Percentiles rank a stretch among this genome's conserved stretches.
Conservation (phyloP, 1,284 basidiomycete genomes). For the Sporisorium exsertum region DNA sequence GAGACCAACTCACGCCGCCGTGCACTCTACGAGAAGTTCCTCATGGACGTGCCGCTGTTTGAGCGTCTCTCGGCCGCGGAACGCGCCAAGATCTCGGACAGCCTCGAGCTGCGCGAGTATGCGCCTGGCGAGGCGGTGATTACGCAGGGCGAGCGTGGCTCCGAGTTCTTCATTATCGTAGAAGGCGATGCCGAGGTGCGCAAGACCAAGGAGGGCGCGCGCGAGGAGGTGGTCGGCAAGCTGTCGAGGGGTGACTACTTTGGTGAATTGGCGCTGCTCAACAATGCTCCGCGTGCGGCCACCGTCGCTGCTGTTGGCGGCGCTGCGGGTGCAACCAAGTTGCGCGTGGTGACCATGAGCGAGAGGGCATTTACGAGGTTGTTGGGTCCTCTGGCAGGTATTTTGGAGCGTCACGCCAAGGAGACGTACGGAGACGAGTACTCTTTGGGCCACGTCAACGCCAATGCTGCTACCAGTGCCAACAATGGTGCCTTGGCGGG, state of each 20-base stretch:
- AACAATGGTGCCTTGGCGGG: constrained; percentile 14
- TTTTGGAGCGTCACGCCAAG: constrained; percentile 84
- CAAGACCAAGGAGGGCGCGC: constrained; percentile 76
- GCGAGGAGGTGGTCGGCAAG: constrained; percentile 74
- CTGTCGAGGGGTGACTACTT: constrained; percentile 95
- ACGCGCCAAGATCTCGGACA: constrained; percentile 95
- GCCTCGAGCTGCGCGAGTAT: constrained; percentile 85
- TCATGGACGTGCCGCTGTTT: constrained; percentile 89
- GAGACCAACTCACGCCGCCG: constrained; percentile 75
- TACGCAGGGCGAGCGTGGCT: constrained; percentile 90
- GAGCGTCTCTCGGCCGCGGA: constrained; percentile 86
- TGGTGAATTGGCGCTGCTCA: constrained; percentile 88
- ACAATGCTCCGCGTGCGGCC: constrained; percentile 87
- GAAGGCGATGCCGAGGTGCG: constrained; percentile 89
- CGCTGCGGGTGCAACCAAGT: constrained; percentile 55
- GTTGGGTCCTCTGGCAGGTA: constrained; percentile 86
- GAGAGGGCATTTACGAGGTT: constrained; percentile 93
- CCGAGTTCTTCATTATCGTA: constrained; percentile 97
- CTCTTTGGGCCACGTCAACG: constrained; percentile 8
- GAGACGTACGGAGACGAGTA: constrained; percentile 62
- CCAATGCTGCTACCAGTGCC: constrained; percentile 2
- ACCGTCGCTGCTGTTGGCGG: constrained; percentile 90
- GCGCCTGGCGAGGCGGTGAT: constrained; percentile 87
- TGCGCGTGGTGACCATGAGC: constrained; percentile 84
- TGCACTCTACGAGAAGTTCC: constrained; percentile 94